A percentile compares a stretch with the other conserved stretches of the same genome.
phyloP scores from a whole-genome alignment of 257 asterid genomes.

The Solanum neorickii region DNA sequence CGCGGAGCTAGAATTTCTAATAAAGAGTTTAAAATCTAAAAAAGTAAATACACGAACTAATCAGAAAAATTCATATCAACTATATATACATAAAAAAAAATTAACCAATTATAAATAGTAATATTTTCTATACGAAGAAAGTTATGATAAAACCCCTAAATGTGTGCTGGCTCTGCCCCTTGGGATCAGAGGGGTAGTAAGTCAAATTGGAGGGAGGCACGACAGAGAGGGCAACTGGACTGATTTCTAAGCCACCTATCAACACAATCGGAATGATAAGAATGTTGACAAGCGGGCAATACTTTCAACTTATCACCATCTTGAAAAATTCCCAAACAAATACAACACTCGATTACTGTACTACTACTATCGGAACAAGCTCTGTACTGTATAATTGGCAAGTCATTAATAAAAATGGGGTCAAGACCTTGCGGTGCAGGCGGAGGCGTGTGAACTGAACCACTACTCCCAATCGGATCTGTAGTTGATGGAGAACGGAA shows the following conservation, averaged over 20 bases:
- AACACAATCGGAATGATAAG: conserved; percentile 22
- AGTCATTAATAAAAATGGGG: conserved; percentile 17
- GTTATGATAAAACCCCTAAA: too few species aligned
- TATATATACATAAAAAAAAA: too few species aligned
- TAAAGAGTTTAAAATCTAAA: too few species aligned
- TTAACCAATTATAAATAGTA: too few species aligned
- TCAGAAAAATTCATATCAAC: fast-evolving
- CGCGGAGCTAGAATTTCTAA: too few species aligned
- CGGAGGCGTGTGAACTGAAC: conserved; percentile 21
- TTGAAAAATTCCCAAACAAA: conserved; percentile 22
- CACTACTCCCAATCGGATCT: not conserved
- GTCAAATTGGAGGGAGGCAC: not conserved
- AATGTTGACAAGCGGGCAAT: conserved; percentile 18
- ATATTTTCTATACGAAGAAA: too few species aligned
- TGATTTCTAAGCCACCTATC: conserved; percentile 4
- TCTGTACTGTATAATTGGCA: conserved; percentile 41
- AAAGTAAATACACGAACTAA: too few species aligned
- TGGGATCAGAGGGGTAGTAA: not conserved
- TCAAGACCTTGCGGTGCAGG: conserved; percentile 39
- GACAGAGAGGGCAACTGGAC: conserved; percentile 3
- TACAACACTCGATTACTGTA: conserved; percentile 35
- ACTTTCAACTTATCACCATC: conserved; percentile 26
- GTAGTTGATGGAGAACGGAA: conserved; percentile 1
- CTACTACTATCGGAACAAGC: not conserved
- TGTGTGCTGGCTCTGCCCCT: too few species aligned